phyloP scores from a whole-genome alignment of 1,139 yeast genomes.

The Blastobotrys proliferans region DNA sequence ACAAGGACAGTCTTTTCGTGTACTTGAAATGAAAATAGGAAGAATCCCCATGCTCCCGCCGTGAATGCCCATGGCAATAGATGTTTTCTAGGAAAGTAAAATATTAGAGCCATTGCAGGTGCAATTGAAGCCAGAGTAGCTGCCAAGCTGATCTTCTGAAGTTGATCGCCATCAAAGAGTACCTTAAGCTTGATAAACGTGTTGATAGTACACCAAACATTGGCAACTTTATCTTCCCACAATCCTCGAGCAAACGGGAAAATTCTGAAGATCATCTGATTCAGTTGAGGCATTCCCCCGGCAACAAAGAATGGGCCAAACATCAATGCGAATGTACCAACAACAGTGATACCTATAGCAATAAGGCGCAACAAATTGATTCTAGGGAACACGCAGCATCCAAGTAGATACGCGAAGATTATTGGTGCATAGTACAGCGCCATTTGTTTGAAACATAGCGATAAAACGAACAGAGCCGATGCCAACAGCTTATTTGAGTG shows the following conservation, averaged over 20 bases:
- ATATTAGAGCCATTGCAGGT: conserved; percentile 59
- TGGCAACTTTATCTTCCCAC: conserved; percentile 98
- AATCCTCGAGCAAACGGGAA: conserved; percentile 92
- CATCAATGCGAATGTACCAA: conserved; percentile 48
- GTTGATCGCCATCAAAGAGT: conserved; percentile 50
- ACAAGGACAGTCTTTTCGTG: conserved; percentile 89
- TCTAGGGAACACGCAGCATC: conserved; percentile 41
- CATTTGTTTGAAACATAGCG: conserved; percentile 91
- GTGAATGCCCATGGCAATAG: conserved; percentile 70
- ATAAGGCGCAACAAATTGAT: conserved; percentile 46
- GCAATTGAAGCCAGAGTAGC: conserved; percentile 62
- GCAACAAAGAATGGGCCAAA: conserved; percentile 59
- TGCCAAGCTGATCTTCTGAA: conserved; percentile 58
- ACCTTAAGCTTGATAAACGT: conserved; percentile 65
- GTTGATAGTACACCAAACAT: conserved; percentile 93
- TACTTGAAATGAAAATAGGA: conserved; percentile 87
- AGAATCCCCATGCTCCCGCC: conserved; percentile 84
- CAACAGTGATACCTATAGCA: conserved; percentile 59
- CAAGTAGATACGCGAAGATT: conserved; percentile 70
- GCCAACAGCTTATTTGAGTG: conserved; percentile 60
- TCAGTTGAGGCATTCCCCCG: conserved; percentile 36
- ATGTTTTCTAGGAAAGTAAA: conserved; percentile 49
- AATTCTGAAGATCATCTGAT: conserved; percentile 55
- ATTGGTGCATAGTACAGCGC: conserved; percentile 89
- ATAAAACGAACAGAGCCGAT: conserved; percentile 72